These are phyloP conservation scores for Aspergillus hortae DNA, from an alignment of 2,329 filamentous ascomycete genomes.

Conservation along the genomic window DNA sequence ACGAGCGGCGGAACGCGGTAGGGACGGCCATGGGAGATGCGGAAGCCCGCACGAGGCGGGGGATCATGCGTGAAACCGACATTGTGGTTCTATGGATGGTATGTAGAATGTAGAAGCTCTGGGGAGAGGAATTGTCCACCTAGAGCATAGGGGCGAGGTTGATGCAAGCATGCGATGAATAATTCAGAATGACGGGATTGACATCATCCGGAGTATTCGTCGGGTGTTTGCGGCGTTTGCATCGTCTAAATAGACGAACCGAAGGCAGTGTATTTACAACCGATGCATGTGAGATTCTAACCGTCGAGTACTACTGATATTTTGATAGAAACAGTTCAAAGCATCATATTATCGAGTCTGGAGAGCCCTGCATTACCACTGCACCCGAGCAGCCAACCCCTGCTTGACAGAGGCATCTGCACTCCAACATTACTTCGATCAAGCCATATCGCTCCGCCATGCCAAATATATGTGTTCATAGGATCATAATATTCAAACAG, in stretches of 20 bases:
- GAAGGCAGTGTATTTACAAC: conserved; percentile 11
- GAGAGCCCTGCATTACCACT: no score
- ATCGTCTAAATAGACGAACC: conserved; percentile 14
- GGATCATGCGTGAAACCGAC: conserved; percentile 44
- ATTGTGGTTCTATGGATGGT: conserved; percentile 29
- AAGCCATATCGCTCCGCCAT: conserved; percentile 2
- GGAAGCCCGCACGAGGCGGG: conserved; percentile 44
- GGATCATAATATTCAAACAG: conserved; percentile 20
- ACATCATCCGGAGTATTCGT: conserved; percentile 33
- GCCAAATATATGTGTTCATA: conserved; percentile 12
- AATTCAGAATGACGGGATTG: conserved; percentile 26
- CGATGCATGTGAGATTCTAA: background rate
- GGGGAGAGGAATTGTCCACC: conserved; percentile 3
- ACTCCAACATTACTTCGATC: background rate
- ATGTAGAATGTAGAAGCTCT: conserved; percentile 1
- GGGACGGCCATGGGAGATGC: conserved; percentile 21
- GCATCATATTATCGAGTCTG: no score
- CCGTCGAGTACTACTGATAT: no score
- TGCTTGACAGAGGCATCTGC: background rate
- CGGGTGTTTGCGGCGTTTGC: conserved; percentile 37
- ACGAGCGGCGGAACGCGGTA: conserved; percentile 24
- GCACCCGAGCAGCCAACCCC: background rate
- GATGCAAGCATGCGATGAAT: conserved; percentile 1
- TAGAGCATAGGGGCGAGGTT: background rate
- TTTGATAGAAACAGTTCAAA: background rate